Percentiles rank a stretch among this genome's conserved stretches.
Conservation (phyloP, 83 land plant genomes). For the Isoetes engelmannii region DNA sequence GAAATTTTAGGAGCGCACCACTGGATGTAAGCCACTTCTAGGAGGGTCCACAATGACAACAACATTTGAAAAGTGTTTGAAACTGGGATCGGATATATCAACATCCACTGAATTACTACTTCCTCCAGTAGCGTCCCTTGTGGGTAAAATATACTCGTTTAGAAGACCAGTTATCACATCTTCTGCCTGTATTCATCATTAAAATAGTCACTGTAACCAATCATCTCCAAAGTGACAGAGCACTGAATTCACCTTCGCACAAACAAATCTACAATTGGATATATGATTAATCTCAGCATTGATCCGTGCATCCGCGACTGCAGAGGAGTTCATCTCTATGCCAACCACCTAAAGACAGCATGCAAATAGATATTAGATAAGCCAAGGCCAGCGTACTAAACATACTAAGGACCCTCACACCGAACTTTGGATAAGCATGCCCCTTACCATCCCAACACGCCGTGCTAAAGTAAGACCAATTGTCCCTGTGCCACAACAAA, state of each 20-base stretch:
- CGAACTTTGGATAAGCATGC: no score
- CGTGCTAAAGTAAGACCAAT: conserved; percentile 94
- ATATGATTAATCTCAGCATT: conserved; percentile 93
- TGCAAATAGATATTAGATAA: background rate
- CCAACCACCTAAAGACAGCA: conserved; percentile 65
- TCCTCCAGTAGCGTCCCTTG: conserved; percentile 5
- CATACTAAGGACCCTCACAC: no score
- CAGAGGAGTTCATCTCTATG: conserved; percentile 96
- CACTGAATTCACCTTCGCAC: conserved; percentile 63
- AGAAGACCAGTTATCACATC: conserved; percentile 74
- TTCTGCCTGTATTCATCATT: conserved; percentile 59
- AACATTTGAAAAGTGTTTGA: conserved; percentile 52
- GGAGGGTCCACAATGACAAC: conserved; percentile 99
- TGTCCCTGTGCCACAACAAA: conserved; percentile 99
- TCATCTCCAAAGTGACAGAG: background rate
- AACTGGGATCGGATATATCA: background rate
- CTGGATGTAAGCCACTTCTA: conserved; percentile 85
- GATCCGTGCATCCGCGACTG: conserved; percentile 81
- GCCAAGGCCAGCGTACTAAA: no score
- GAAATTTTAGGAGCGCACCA: conserved; percentile 41
- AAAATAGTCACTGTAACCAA: background rate
- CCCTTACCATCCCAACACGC: conserved; percentile 90
- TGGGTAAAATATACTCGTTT: conserved; percentile 52
- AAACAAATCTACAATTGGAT: conserved; percentile 82
- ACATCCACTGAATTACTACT: conserved; percentile 5